Evolutionary conservation across 2,329 filamentous ascomycete genomes (phyloP), one percentile per base, ranked within the genome.

Genomic region (Diaporthe batatas): DNA sequence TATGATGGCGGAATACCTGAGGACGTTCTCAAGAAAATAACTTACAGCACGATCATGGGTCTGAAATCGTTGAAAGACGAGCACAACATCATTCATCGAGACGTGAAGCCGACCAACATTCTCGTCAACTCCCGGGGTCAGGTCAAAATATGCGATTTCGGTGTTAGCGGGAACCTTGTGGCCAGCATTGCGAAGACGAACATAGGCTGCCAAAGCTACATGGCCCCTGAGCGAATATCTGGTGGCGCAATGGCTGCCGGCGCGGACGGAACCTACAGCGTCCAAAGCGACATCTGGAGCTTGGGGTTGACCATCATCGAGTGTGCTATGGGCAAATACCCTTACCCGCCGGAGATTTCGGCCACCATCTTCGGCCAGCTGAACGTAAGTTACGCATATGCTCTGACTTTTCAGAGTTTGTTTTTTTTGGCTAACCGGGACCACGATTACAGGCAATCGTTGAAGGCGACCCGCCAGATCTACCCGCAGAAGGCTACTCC

Each of bases 31-130:
- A 91, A 92, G 70, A 98, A 98, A 81, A 96, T 99, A 75, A 95
- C 96, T 0, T 90, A 96, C 75, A 92, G 93, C 25, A 98, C 96
- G 0, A 91, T 96, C 8, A 94, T 95, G 88, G 96, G 96, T 0
- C 86, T 99, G 75, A 98, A 97, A 84, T 91, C 92, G 25, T 85
- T 99, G 74, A 99, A 99, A 82, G 96, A 99, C 75, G 95, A 98
- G 75, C 96, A 99, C 86, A 98, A 98, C 83, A 99, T 99, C 83
- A 99, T 99, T 76, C 96, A 99, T 81, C 92, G 96, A 76, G 96
- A 99, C 80, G 96, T 99, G 76, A 99, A 99, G 82, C 96, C 96
- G 1, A 99, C 96, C n/a, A 99, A 99, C 79, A 98, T 99, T 73
- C 87, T 99, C 1, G 91, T 94, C 81, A 99, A 98, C 82, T 93